These are phyloP conservation scores for Lipomyces starkeyi DNA, from an alignment of 805 yeast species.

Conservation along the genomic window DNA sequence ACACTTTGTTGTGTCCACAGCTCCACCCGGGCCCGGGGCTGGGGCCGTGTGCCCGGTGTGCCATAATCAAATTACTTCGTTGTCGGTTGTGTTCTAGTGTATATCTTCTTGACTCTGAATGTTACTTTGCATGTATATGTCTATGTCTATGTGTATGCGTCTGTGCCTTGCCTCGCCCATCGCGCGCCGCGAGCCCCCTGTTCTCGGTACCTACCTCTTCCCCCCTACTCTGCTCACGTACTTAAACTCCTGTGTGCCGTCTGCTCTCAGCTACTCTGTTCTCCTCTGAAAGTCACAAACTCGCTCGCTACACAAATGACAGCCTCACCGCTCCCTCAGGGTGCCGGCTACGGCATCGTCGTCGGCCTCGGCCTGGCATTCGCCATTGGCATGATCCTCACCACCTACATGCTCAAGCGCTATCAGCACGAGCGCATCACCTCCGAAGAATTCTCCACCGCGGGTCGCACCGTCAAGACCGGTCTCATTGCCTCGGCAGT, in stretches of 20 bases:
- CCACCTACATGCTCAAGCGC: conserved; percentile 49
- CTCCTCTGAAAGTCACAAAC: neutral
- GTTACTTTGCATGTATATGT: too few species aligned
- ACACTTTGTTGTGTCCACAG: too few species aligned
- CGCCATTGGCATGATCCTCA: conserved; percentile 45
- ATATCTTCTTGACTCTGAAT: too few species aligned
- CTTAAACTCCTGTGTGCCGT: neutral
- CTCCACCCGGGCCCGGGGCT: too few species aligned
- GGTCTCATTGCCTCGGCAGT: conserved; percentile 89
- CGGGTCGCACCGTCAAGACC: conserved; percentile 85
- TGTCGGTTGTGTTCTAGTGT: too few species aligned
- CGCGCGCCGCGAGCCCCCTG: too few species aligned
- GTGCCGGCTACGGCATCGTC: conserved; percentile 59
- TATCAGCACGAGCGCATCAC: conserved; percentile 87
- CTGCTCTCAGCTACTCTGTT: too few species aligned
- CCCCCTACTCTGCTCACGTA: neutral
- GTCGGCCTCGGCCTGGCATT: conserved; percentile 81
- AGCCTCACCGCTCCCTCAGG: conserved; percentile 22
- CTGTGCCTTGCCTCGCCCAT: too few species aligned
- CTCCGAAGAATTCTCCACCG: conserved; percentile 92
- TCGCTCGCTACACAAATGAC: neutral
- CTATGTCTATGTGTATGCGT: too few species aligned
- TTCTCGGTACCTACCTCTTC: too few species aligned
- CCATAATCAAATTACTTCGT: too few species aligned
- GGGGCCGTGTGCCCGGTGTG: too few species aligned